Evolutionary conservation across 257 asterid species (phyloP), one percentile per base, ranked within the genome.

Genomic region (Perilla frutescens): DNA sequence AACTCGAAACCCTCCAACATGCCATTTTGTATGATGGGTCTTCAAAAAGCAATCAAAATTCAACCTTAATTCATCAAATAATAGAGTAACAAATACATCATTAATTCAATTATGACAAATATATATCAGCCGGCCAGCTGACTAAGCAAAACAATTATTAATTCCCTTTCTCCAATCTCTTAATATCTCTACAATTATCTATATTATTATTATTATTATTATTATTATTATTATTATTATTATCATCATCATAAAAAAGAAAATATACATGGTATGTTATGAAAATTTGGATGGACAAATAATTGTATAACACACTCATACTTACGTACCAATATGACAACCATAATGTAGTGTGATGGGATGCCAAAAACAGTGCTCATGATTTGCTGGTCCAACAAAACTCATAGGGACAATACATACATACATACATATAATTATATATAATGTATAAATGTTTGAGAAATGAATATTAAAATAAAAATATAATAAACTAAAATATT

Each of bases 341-440:
- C 76, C 76, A 70, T 70, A 43, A 70, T 70, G 36, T 58, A 57
- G 58, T 41, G 66, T 7, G 1, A 70, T 57, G 67, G 26, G 48
- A 44, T 43, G 11, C 62, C 43, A 26, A 69, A 2, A 51, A 55
- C 65, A 56, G 4, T n/a, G 58, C 67, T n/a, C 67, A 11, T 59
- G 48, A 71, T 71, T 44, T 71, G 59, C 48, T 58, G 67, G 32
- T 32, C 43, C 53, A 56, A 26, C 0, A 56, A 68, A 43, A 55
- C 6, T 11, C 51, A 36, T 3, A 15, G 7, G 65, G 65, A 15
- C 74, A 49, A 31, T 44, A 20, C 26, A 20, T 20, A 20, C 1
- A 20, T 20, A 20, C 26, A 4, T 34, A 34, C 37, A 34, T 34
- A 34, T 34, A 34, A 34, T 34, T 2, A 34, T 34, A 34, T 34